These are phyloP conservation scores for Tylopilus plumbeoviolaceoides DNA, from an alignment of 768 basidiomycete species.

Conservation along the genomic window DNA sequence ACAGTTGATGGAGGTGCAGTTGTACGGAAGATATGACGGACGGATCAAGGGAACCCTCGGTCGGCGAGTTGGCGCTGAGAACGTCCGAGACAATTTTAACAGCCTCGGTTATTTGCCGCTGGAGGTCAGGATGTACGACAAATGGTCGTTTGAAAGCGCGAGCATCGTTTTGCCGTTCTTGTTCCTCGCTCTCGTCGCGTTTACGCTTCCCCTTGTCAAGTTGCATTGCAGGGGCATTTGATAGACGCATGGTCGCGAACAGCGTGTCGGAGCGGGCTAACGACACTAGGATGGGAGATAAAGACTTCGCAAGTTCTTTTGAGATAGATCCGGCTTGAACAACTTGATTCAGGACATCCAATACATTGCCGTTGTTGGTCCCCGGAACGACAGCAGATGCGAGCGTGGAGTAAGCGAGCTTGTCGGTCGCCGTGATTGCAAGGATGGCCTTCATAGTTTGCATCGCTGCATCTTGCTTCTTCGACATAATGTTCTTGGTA, in stretches of 20 bases:
- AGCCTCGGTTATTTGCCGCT: constrained; percentile 56
- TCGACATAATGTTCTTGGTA: constrained; percentile 23
- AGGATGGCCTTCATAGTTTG: constrained; percentile 63
- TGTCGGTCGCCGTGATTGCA: constrained; percentile 51
- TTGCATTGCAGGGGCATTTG: constrained; percentile 57
- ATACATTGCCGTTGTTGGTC: constrained; percentile 40
- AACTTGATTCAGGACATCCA: constrained; percentile 52
- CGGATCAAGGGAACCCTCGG: constrained; percentile 48
- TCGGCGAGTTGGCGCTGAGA: constrained; percentile 35
- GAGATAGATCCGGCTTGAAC: constrained; percentile 45
- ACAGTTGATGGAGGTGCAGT: constrained; percentile 68
- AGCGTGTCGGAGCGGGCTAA: constrained; percentile 63
- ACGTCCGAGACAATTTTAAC: constrained; percentile 52
- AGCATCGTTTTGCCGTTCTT: constrained; percentile 24
- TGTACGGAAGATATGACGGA: constrained; percentile 67
- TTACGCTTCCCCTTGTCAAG: constrained; percentile 76
- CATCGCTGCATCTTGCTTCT: constrained; percentile 56
- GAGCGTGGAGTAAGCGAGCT: constrained; percentile 52
- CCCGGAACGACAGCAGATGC: constrained; percentile 48
- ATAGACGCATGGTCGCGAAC: constrained; percentile 62
- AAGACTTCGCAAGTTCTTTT: constrained; percentile 48
- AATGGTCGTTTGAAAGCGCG: constrained; percentile 44
- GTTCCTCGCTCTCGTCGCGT: constrained; percentile 48
- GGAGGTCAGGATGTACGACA: constrained; percentile 43
- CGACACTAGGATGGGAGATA: constrained; percentile 60